Conservation (phyloP, 148 eudicot genomes). For the Chenopodium berlandieri region DNA sequence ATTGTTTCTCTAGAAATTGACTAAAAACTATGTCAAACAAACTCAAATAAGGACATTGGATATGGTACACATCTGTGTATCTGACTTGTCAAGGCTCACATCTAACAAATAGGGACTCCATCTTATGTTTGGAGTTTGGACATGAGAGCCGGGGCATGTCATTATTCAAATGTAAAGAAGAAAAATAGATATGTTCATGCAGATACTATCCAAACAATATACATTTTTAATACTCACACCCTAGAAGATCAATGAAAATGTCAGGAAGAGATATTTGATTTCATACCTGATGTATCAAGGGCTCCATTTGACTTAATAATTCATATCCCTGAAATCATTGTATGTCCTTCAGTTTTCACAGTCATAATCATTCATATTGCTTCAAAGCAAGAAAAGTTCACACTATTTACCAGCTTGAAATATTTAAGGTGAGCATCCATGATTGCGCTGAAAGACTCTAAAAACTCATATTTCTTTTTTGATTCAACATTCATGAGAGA, state of each 20-base stretch:
- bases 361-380: slow-evolving; percentile 7
- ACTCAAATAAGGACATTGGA: not conserved
- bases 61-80: not conserved
- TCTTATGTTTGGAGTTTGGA: not conserved
- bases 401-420: slow-evolving; percentile 69
- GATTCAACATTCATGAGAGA: slow-evolving; percentile 84
- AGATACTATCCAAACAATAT: not conserved
- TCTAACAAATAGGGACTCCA: not conserved
- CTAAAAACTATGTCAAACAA: not conserved
- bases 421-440: slow-evolving; percentile 98
- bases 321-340: slow-evolving; percentile 70
- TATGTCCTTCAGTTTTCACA: slow-evolving; percentile 17
- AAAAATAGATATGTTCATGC: not conserved
- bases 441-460: slow-evolving; percentile 90
- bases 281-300: slow-evolving; percentile 87
- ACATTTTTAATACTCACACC: too few species aligned
- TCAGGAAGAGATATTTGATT: not conserved
- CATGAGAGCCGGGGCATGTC: not conserved
- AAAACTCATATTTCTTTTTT: slow-evolving; percentile 87
- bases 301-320: slow-evolving; percentile 84
- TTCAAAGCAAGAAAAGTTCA: not conserved
- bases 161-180: not conserved
- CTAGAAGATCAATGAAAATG: not conserved
- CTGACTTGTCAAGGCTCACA: not conserved
- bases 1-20: not conserved